Evolutionary conservation across 1,139 yeast genomes (phyloP), one percentile per base, ranked within the genome.

Genomic region (Nadsonia commutata): DNA sequence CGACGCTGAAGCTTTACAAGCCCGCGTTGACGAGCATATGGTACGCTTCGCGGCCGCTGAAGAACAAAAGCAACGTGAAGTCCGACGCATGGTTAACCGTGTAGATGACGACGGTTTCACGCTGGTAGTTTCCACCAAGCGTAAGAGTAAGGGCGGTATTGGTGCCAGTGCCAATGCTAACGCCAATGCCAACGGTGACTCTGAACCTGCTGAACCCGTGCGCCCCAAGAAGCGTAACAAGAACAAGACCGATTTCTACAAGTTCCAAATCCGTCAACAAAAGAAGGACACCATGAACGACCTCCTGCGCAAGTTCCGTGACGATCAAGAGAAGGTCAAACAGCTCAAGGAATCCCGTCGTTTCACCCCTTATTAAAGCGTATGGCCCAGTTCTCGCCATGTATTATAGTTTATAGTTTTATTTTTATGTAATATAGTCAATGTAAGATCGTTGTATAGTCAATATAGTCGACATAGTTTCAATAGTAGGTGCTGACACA

Each of bases 101-200:
- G 90, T 83, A 8, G 97, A 88, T 59, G 95, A 82, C 51, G 96
- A 88, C 58, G 97, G 96, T 2, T 88, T 88, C 63, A 85, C 94
- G 0, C 64, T 83, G 56, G 97, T 88, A 43, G 94, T 85, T 23
- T 88, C 94, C 6, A 71, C 81, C 41, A 88, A 83, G 58, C 74
- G 94, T 50, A 85, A 83, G 67, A 79, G 93, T 46, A 59, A 43
- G 50, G 61, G 52, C 48, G 66, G 57, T 49, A 59, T 57, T 46
- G 50, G 59, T 47, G 41, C 62, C 48, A 52, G 54, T 8, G 54
- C 51, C 16, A 55, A 48, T 48, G 71, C 68, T 51, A 58, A 66
- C 43, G 67, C 74, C 31, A 52, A 54, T 8, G 54, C 51, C 16
- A 55, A 48, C 48, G 71, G 67, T 51, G 58, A 66, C 43, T 67